These are phyloP conservation scores for Populus hybrid DNA, from an alignment of 441 rosid species.

Conservation along the genomic window DNA sequence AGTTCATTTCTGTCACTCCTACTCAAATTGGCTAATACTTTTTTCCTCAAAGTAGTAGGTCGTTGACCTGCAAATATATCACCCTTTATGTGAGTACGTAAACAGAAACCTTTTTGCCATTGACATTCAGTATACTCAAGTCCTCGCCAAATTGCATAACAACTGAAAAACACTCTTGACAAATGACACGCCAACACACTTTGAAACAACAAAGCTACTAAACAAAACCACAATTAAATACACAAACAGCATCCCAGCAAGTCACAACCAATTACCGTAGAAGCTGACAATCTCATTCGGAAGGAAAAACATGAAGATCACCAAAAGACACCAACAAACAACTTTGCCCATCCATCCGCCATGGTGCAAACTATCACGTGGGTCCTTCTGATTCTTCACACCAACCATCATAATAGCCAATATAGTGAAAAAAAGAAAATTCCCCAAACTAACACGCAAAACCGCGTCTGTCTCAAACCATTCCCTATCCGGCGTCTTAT, in stretches of 20 bases:
- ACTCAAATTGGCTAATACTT: neutral
- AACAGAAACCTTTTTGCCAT: neutral
- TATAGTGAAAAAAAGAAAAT: constrained; percentile 74
- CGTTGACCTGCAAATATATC: neutral
- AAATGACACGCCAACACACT: too few species aligned
- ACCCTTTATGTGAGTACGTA: neutral
- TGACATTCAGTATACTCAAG: neutral
- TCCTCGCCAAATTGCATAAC: neutral
- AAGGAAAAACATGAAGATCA: constrained; percentile 83
- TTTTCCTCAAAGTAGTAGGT: neutral
- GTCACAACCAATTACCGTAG: constrained; percentile 47
- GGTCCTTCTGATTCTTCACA: constrained; percentile 86
- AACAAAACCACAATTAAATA: neutral
- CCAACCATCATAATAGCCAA: constrained; percentile 77
- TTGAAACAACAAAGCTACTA: neutral
- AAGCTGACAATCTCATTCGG: constrained; percentile 85
- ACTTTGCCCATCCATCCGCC: constrained; percentile 99
- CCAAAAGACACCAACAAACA: constrained; percentile 75
- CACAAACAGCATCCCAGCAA: neutral
- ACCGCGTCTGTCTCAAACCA: constrained; percentile 97
- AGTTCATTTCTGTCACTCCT: neutral
- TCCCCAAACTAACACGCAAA: constrained; percentile 92
- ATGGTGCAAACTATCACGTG: constrained; percentile 87
- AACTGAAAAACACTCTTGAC: neutral
- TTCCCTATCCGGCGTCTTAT: constrained; percentile 73